Percentiles rank a stretch among this genome's conserved stretches.
Conservation (phyloP, 306 rosid genomes). For the Acacia melanoxylon region DNA sequence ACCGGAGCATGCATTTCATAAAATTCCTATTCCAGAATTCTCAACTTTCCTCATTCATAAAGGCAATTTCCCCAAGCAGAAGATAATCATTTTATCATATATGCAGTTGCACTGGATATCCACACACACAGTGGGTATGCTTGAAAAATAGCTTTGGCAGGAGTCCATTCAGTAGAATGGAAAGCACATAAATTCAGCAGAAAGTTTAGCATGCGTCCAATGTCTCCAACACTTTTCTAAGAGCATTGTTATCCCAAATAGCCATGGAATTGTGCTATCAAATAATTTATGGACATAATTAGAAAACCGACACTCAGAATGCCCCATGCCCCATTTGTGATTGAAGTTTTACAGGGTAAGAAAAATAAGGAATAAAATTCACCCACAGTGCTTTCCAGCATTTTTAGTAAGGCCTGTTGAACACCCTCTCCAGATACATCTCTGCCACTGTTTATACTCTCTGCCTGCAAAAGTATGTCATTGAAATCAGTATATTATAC, state of each 20-base stretch:
- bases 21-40: neutral
- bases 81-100: neutral
- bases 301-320: neutral
- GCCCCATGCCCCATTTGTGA: neutral
- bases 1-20: neutral
- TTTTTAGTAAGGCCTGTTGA: constrained; percentile 77
- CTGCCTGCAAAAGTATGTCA: constrained; percentile 44
- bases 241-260: neutral
- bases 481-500: constrained; percentile 4
- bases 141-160: neutral
- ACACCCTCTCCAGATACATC: constrained; percentile 87
- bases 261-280: neutral
- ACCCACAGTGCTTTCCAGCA: constrained; percentile 80
- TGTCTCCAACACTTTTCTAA: neutral
- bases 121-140: neutral
- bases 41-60: neutral
- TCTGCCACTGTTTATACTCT: constrained; percentile 60
- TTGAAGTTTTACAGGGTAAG: neutral
- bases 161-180: neutral
- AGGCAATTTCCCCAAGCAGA: neutral
- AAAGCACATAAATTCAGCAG: neutral
- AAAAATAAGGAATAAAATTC: constrained; percentile 5
- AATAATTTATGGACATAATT: neutral
- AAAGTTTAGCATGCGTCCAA: neutral
- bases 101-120: neutral